phyloP scores from a whole-genome alignment of 495 filamentous ascomycete genomes.

The Penicillium dipodomyicola region DNA sequence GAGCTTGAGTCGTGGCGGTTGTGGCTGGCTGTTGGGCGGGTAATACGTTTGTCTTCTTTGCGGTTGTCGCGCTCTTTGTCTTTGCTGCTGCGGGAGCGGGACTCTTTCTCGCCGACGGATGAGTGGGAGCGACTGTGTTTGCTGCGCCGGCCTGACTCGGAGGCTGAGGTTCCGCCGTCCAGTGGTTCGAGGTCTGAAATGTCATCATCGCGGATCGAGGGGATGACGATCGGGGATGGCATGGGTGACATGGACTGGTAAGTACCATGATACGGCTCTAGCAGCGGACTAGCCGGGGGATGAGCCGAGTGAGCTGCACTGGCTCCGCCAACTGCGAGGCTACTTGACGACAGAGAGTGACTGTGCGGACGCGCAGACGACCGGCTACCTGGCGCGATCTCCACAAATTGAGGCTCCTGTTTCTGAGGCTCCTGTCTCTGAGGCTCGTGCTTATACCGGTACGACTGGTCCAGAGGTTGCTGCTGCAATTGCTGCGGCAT shows the following conservation, averaged over 20 bases:
- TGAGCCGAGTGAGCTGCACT: conserved; percentile 28
- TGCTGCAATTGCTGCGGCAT: conserved; percentile 14
- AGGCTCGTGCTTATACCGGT: conserved; percentile 27
- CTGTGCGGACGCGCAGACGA: conserved; percentile 34
- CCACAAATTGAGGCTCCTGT: conserved; percentile 41
- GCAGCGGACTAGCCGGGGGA: conserved; percentile 74
- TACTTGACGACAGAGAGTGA: conserved; percentile 44
- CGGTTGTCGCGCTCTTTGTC: conserved; percentile 24
- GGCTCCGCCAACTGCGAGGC: conserved; percentile 30
- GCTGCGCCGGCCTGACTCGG: conserved; percentile 35
- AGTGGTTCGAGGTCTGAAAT: conserved; percentile 51
- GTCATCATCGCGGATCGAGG: conserved; percentile 44
- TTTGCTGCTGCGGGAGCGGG: conserved; percentile 14
- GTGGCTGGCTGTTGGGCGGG: conserved; percentile 25
- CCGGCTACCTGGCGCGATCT: conserved; percentile 40
- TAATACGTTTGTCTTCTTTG: conserved; percentile 37
- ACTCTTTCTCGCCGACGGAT: conserved; percentile 25
- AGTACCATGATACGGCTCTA: conserved; percentile 91
- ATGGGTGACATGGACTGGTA: conserved; percentile 95
- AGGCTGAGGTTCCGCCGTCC: conserved; percentile 29
- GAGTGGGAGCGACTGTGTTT: conserved; percentile 32
- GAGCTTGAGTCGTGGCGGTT: conserved; percentile 29
- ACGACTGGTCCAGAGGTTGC: conserved; percentile 2
- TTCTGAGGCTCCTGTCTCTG: conserved; percentile 41
- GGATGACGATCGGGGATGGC: conserved; percentile 68